Percentiles rank a stretch among this genome's conserved stretches.
These are phyloP conservation scores for Cyclotella choctawhatcheeana DNA, from an alignment of 108 stramenopile genomes.

Conservation along the genomic window DNA sequence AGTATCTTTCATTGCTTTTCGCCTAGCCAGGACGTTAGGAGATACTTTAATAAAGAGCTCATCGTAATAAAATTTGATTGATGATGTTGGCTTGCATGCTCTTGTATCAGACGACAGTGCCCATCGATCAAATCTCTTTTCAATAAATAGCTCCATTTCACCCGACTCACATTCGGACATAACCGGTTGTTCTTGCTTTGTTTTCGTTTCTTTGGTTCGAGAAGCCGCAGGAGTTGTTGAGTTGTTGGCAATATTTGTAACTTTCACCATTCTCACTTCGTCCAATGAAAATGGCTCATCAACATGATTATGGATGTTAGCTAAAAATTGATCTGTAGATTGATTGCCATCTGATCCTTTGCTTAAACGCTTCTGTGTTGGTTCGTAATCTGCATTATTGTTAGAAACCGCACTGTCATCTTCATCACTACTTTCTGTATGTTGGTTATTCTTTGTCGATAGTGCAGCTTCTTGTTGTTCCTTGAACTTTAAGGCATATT, in stretches of 20 bases:
- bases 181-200: constrained; percentile 5
- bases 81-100: constrained; percentile 1
- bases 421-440: too few species aligned
- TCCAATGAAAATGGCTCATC: constrained; percentile 44
- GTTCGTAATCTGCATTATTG: not conserved
- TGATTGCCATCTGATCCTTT: constrained; percentile 4
- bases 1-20: not conserved
- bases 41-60: constrained; percentile 51
- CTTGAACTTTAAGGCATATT: constrained; percentile 52
- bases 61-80: constrained; percentile 61
- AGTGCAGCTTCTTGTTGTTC: not conserved
- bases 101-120: constrained; percentile 15
- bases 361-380: not conserved
- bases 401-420: constrained; percentile 1
- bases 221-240: not conserved
- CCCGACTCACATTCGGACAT: constrained; percentile 43
- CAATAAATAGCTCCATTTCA: constrained; percentile 70
- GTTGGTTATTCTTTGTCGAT: not conserved
- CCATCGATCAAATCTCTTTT: constrained; percentile 44
- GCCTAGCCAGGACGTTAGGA: not conserved
- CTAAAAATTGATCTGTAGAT: constrained; percentile 15
- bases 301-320: constrained; percentile 18
- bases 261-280: constrained; percentile 49
- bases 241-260: constrained; percentile 23
- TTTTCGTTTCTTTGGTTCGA: not conserved